Conservation (phyloP, 1,284 basidiomycete genomes). For the Trametes hirsuta region DNA sequence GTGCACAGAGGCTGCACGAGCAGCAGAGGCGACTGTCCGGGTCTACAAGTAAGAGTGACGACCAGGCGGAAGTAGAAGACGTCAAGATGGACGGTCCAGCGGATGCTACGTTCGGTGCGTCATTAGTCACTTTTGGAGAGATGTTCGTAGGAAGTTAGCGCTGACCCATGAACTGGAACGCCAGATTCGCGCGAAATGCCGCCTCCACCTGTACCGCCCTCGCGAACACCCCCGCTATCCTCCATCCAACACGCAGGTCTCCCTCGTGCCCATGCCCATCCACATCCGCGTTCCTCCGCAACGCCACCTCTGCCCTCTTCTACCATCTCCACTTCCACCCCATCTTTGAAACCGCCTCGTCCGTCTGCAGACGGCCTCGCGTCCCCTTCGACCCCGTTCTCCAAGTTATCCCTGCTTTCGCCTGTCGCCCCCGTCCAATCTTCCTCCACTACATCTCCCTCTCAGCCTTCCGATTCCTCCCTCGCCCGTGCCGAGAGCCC, state of each 20-base stretch:
- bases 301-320: slow-evolving; percentile 27
- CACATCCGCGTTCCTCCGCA: slow-evolving; percentile 26
- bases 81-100: slow-evolving; percentile 8
- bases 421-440: slow-evolving; percentile 24
- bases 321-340: slow-evolving; percentile 15
- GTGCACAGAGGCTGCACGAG: slow-evolving; percentile 34
- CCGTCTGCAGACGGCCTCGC: slow-evolving; percentile 15
- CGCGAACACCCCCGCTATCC: slow-evolving; percentile 40
- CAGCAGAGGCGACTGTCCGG: not conserved
- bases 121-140: not conserved
- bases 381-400: slow-evolving; percentile 43
- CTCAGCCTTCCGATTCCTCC: not conserved
- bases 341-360: slow-evolving; percentile 12
- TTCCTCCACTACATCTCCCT: not conserved
- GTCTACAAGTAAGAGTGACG: not conserved
- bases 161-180: not conserved
- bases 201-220: slow-evolving; percentile 49
- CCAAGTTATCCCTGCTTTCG: slow-evolving; percentile 41
- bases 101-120: slow-evolving; percentile 20
- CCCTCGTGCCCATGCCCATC: slow-evolving; percentile 32
- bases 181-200: slow-evolving; percentile 44
- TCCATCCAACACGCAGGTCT: slow-evolving; percentile 2
- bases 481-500: not conserved
- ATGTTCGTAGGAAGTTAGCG: not conserved
- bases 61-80: slow-evolving; percentile 8